A percentile compares a stretch with the other conserved stretches of the same genome.
Evolutionary conservation across 805 yeast species (phyloP).

Genomic region (Millerozyma acaciae): DNA sequence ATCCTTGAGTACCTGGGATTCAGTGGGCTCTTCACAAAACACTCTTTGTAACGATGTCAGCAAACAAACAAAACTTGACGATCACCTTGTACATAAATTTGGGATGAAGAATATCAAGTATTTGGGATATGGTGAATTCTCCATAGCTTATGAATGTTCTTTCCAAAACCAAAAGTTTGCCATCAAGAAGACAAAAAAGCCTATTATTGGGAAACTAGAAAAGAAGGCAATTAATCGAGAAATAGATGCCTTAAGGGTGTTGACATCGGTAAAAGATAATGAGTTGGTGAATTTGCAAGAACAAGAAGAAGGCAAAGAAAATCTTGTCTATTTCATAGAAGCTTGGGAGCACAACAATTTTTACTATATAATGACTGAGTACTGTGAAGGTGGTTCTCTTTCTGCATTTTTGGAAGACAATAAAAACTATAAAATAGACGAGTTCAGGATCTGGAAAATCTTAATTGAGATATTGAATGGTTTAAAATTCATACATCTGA

Average conservation of each 20-base stretch:
- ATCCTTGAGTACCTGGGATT: conserved; percentile 10
- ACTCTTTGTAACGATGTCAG: conserved; percentile 7
- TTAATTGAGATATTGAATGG: conserved; percentile 81
- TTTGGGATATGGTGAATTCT: conserved; percentile 86
- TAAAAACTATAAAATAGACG: conserved; percentile 76
- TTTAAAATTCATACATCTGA: conserved; percentile 70
- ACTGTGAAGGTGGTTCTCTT: conserved; percentile 89
- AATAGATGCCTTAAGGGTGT: conserved; percentile 60
- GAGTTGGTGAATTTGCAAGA: conserved; percentile 29
- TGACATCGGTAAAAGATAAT: conserved; percentile 35
- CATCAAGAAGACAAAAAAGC: conserved; percentile 78
- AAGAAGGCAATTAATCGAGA: conserved; percentile 66
- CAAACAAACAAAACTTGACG: conserved; percentile 26
- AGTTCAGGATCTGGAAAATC: conserved; percentile 97
- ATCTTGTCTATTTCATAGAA: conserved; percentile 73
- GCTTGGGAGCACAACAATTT: conserved; percentile 79
- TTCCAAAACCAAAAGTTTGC: conserved; percentile 72
- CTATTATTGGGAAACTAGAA: conserved; percentile 48
- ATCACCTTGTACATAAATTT: conserved; percentile 45
- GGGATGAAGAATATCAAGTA: conserved; percentile 56
- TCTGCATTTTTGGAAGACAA: conserved; percentile 76
- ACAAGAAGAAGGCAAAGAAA: conserved; percentile 65
- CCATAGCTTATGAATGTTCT: conserved; percentile 78
- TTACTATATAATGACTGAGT: conserved; percentile 90
- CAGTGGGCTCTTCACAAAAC: conserved; percentile 18